Percentiles rank a stretch among this genome's conserved stretches.
Conservation (phyloP, 2,329 filamentous ascomycete species). For the Esteya vermicola region DNA sequence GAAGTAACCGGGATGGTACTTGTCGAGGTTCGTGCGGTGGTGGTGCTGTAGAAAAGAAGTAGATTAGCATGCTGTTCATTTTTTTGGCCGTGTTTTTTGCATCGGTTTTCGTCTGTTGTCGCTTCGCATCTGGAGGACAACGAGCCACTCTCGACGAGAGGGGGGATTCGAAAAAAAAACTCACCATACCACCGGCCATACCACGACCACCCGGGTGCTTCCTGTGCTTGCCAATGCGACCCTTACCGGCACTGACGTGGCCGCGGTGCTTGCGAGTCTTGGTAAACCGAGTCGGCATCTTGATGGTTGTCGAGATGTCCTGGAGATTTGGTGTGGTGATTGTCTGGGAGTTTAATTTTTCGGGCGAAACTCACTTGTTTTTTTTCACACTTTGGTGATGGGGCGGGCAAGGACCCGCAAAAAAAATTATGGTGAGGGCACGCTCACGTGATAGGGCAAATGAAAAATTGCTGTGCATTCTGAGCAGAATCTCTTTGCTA, state of each 20-base stretch:
- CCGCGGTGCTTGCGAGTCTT: conserved; percentile 82
- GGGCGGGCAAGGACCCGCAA: background rate
- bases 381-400: conserved; percentile 1
- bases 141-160: too few relatives aligned
- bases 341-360: background rate
- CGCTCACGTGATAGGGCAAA: conserved; percentile 4
- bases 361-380: background rate
- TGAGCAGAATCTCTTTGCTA: too few relatives aligned
- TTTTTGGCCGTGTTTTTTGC: background rate
- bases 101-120: too few relatives aligned
- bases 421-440: background rate
- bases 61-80: background rate
- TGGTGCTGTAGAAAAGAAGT: conserved; percentile 48
- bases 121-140: too few relatives aligned
- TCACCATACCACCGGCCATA: conserved; percentile 67
- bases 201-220: conserved; percentile 77
- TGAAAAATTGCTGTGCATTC: too few relatives aligned
- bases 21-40: conserved; percentile 72
- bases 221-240: conserved; percentile 97
- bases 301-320: conserved; percentile 7
- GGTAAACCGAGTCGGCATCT: conserved; percentile 53
- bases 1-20: conserved; percentile 99
- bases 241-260: conserved; percentile 96
- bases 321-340: conserved; percentile 2
- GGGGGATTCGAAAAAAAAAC: too few relatives aligned